Conservation (phyloP, 202 grass and related monocot genomes). For the Musa balbisiana region DNA sequence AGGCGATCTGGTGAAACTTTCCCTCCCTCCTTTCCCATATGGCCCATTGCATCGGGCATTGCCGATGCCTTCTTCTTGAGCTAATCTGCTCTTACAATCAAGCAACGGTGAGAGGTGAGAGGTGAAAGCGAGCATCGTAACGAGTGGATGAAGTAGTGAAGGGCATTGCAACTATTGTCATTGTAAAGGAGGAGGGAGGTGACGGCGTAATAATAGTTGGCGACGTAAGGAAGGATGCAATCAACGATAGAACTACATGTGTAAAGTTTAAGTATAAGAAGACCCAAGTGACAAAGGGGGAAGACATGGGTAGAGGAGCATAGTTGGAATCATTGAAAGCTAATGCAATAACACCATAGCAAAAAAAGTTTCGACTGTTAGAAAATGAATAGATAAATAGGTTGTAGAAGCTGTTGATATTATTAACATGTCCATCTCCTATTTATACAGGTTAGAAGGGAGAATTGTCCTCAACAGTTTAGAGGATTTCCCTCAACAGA, state of each 20-base stretch:
- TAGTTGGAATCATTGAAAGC: rapidly evolving
- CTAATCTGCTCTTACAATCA: too few relatives aligned
- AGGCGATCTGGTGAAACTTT: rapidly evolving
- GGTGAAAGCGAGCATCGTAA: conserved; percentile 21
- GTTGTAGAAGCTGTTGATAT: too few relatives aligned
- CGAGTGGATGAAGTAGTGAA: conserved; percentile 59
- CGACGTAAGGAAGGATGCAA: conserved; percentile 49
- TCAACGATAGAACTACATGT: conserved; percentile 56
- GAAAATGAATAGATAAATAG: too few relatives aligned
- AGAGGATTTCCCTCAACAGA: too few relatives aligned
- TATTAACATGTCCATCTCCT: too few relatives aligned
- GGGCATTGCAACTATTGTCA: conserved; percentile 42
- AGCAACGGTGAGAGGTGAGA: too few relatives aligned
- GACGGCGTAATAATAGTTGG: conserved; percentile 44
- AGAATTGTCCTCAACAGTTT: too few relatives aligned
- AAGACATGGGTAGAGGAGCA: conserved; percentile 24
- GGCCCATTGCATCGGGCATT: rapidly evolving
- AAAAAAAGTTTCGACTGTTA: too few relatives aligned
- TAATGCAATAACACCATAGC: rapidly evolving
- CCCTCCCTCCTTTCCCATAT: too few relatives aligned
- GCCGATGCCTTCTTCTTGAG: too few relatives aligned
- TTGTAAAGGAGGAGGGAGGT: conserved; percentile 61
- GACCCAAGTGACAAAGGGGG: conserved; percentile 28
- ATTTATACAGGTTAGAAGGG: too few relatives aligned
- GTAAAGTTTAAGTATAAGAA: conserved; percentile 59